Evolutionary conservation across 1,284 basidiomycete genomes (phyloP).

Genomic region (Vanrija pseudolonga): DNA sequence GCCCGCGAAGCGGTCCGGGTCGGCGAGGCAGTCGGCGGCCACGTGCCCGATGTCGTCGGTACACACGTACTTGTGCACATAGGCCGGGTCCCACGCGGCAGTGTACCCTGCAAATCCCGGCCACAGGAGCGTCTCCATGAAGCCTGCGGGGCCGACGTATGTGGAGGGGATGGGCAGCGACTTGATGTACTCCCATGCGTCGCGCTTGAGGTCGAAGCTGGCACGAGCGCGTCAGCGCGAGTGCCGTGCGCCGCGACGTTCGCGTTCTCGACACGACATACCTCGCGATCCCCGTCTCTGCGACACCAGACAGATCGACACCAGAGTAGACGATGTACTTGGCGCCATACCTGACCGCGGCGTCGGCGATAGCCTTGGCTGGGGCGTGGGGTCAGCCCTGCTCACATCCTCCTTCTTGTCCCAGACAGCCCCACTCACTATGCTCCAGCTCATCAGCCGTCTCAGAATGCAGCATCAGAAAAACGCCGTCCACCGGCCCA

Average conservation of each 20-base stretch:
- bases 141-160: background rate
- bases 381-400: background rate
- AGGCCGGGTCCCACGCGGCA: background rate
- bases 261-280: background rate
- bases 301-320: conserved; percentile 8
- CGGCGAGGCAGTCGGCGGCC: background rate
- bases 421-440: no score
- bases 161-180: background rate
- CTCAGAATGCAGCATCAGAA: background rate
- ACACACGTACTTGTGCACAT: conserved; percentile 1
- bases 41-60: conserved; percentile 3
- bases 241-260: background rate
- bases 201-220: conserved; percentile 2
- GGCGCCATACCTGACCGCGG: conserved; percentile 43
- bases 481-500: background rate
- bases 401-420: background rate
- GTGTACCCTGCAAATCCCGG: background rate
- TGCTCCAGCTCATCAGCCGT: background rate
- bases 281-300: background rate
- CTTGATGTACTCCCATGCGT: background rate
- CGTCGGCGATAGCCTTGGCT: conserved; percentile 42
- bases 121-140: background rate
- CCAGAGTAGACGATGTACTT: conserved; percentile 49
- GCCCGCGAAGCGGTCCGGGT: background rate
- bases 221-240: background rate